These are phyloP conservation scores for Parafenestella ontariensis DNA, from an alignment of 2,329 filamentous ascomycete species.

Conservation along the genomic window DNA sequence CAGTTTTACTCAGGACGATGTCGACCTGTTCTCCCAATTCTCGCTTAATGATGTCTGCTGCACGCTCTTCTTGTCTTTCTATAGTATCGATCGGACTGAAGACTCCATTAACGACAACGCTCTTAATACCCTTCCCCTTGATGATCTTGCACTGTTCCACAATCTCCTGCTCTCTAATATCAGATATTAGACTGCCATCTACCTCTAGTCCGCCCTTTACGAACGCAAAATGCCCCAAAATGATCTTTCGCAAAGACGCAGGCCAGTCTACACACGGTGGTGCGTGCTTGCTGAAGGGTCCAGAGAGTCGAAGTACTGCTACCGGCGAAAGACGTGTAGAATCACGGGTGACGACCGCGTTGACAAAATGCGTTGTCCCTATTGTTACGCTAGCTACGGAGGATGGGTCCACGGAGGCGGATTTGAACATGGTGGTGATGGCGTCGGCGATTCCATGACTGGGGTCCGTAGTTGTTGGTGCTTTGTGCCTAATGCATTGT, in stretches of 20 bases:
- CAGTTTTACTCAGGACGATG: constrained; percentile 59
- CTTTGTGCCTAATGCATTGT: constrained; percentile 42
- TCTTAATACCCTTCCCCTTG: constrained; percentile 52
- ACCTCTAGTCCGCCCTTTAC: constrained; percentile 60
- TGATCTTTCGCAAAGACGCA: constrained; percentile 51
- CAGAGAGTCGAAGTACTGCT: constrained; percentile 60
- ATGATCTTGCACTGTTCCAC: constrained; percentile 54
- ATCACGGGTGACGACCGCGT: constrained; percentile 60
- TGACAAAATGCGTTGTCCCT: constrained; percentile 62
- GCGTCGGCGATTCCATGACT: constrained; percentile 47
- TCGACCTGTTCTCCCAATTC: constrained; percentile 56
- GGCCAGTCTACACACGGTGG: constrained; percentile 61
- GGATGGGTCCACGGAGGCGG: constrained; percentile 36
- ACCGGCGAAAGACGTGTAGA: constrained; percentile 58
- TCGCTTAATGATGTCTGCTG: constrained; percentile 56
- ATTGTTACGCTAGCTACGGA: constrained; percentile 56
- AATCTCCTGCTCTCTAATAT: constrained; percentile 55
- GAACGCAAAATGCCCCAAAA: constrained; percentile 55
- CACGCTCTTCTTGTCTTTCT: constrained; percentile 60
- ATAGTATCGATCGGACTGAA: constrained; percentile 65
- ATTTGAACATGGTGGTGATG: constrained; percentile 47
- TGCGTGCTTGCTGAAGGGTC: constrained; percentile 57
- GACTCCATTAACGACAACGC: constrained; percentile 64
- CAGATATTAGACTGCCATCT: constrained; percentile 56
- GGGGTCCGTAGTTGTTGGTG: constrained; percentile 47